Evolutionary conservation across 164 flowering plant species (phyloP).

Genomic region (Sextonia rubra): DNA sequence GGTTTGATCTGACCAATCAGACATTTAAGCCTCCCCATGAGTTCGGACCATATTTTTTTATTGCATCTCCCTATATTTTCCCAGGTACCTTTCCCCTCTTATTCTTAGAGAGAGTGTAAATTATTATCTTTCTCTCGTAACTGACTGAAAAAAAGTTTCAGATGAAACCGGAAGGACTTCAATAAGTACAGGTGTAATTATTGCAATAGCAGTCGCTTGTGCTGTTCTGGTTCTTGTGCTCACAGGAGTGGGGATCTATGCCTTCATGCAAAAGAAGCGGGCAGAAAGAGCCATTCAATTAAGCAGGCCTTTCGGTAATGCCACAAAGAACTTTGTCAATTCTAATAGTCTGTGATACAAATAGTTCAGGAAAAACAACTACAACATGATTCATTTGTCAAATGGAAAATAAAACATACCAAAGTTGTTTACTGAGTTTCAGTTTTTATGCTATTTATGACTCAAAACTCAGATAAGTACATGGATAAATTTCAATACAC

Average conservation of each 20-base stretch:
- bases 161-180: constrained; percentile 21
- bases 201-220: constrained; percentile 50
- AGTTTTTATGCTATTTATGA: no score
- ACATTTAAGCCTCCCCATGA: constrained; percentile 54
- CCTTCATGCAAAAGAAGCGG: constrained; percentile 63
- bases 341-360: background rate
- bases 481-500: no score
- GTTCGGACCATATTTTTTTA: constrained; percentile 64
- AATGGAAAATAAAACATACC: no score
- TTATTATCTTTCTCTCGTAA: background rate
- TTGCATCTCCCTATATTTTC: constrained; percentile 46
- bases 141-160: constrained; percentile 20
- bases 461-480: no score
- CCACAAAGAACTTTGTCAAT: background rate
- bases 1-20: constrained; percentile 57
- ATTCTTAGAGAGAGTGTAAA: constrained; percentile 2
- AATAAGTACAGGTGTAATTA: constrained; percentile 30
- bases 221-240: constrained; percentile 42
- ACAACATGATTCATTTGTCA: no score
- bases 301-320: constrained; percentile 67
- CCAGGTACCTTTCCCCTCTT: constrained; percentile 34
- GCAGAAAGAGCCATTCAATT: constrained; percentile 64
- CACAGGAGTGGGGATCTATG: constrained; percentile 48
- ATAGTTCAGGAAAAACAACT: no score
- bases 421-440: no score